These are phyloP conservation scores for Oleoguttula mirabilis DNA, from an alignment of 495 filamentous ascomycete genomes.

Conservation along the genomic window DNA sequence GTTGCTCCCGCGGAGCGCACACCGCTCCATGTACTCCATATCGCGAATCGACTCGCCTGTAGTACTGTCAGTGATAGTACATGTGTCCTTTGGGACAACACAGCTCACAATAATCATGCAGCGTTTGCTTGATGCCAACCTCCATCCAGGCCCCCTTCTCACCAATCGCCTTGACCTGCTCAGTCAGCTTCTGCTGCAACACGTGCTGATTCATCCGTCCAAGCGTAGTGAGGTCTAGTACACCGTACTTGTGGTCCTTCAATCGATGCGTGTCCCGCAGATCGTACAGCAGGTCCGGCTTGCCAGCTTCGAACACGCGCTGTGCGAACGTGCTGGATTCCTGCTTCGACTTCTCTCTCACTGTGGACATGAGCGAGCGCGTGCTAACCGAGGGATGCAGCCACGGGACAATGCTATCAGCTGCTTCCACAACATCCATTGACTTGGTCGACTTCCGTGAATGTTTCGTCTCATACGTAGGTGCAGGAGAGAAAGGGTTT, in stretches of 20 bases:
- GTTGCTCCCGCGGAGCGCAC: not conserved
- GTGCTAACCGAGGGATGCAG: not conserved
- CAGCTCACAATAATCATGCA: conserved; percentile 12
- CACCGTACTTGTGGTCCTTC: conserved; percentile 3
- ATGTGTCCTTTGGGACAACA: not conserved
- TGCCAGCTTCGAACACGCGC: conserved; percentile 14
- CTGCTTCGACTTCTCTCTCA: not conserved
- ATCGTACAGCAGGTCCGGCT: conserved; percentile 10
- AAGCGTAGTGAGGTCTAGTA: conserved; percentile 11
- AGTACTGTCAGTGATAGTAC: not conserved
- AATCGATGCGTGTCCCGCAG: not conserved
- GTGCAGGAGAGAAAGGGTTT: not conserved
- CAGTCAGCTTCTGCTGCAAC: conserved; percentile 10
- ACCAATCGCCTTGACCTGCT: conserved; percentile 13
- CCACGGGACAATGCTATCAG: not conserved
- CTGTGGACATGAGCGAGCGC: conserved; percentile 1
- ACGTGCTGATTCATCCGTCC: conserved; percentile 12
- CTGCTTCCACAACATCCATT: conserved; percentile 5
- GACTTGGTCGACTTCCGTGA: not conserved
- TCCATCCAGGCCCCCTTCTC: conserved; percentile 12
- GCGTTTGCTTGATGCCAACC: conserved; percentile 6
- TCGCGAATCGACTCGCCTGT: conserved; percentile 11
- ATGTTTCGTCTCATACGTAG: not conserved
- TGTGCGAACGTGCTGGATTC: conserved; percentile 5
- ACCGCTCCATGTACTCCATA: conserved; percentile 11